A percentile compares a stretch with the other conserved stretches of the same genome.
Conservation (phyloP, 305 asterid genomes). For the Fraxinus nigra region DNA sequence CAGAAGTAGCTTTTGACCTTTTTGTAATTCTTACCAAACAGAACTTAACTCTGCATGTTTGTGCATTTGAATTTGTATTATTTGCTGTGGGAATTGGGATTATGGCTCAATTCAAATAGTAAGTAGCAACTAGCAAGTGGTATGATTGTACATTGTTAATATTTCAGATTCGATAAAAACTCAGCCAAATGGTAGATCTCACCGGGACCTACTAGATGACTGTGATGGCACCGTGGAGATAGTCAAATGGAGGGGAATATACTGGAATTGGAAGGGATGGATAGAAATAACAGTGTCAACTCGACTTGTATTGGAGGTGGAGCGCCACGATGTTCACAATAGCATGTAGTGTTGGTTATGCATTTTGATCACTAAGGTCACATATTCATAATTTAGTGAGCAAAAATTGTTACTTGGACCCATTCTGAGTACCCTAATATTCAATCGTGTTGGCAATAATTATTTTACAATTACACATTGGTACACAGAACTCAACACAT, state of each 20-base stretch:
- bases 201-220: neutral
- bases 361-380: neutral
- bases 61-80: neutral
- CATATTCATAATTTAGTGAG: neutral
- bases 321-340: neutral
- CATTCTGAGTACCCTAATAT: neutral
- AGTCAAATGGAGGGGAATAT: neutral
- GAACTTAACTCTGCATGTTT: no score
- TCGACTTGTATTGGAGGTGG: neutral
- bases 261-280: neutral
- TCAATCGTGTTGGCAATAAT: no score
- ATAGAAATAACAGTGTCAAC: neutral
- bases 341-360: neutral
- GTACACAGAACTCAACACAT: no score
- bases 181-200: neutral
- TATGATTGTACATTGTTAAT: neutral
- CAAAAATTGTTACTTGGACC: neutral
- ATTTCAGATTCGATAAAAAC: neutral
- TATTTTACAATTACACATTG: no score
- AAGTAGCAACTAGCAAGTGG: neutral
- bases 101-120: neutral
- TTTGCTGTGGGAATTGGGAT: neutral
- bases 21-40: neutral
- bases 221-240: neutral
- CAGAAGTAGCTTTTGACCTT: no score